Evolutionary conservation across 441 rosid species (phyloP).

Genomic region (Populus hybrid): DNA sequence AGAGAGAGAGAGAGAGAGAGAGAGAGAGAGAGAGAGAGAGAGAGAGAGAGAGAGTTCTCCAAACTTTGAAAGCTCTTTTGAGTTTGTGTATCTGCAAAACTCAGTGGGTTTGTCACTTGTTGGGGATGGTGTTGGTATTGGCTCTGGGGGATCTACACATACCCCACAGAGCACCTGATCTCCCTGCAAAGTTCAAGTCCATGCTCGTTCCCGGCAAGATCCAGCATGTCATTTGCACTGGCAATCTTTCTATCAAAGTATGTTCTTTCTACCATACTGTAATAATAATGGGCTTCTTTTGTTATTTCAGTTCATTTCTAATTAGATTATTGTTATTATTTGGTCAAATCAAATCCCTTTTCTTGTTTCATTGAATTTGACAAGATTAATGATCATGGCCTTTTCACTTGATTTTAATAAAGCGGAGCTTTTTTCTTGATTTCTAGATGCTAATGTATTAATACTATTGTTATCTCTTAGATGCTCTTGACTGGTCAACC

Average conservation of each 20-base stretch:
- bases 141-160: constrained; percentile 89
- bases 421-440: too few species aligned
- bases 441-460: too few species aligned
- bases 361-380: too few species aligned
- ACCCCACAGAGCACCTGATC: constrained; percentile 94
- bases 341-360: neutral
- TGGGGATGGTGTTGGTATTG: constrained; percentile 70
- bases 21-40: too few species aligned
- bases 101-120: neutral
- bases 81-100: too few species aligned
- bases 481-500: too few species aligned
- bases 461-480: too few species aligned
- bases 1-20: too few species aligned
- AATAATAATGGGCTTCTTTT: neutral
- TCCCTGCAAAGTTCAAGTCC: constrained; percentile 94
- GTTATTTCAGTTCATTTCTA: neutral
- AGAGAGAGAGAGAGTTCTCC: too few species aligned
- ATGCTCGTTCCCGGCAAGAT: constrained; percentile 99
- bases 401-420: too few species aligned
- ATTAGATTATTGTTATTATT: neutral
- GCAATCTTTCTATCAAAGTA: constrained; percentile 84
- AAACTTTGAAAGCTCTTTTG: too few species aligned
- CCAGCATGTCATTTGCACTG: constrained; percentile 91
- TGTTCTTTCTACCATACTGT: neutral
- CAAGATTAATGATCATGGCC: too few species aligned